Base-by-base conservation (phyloP, 148 eudicot species). In the Amaranthus palmeri region DNA sequence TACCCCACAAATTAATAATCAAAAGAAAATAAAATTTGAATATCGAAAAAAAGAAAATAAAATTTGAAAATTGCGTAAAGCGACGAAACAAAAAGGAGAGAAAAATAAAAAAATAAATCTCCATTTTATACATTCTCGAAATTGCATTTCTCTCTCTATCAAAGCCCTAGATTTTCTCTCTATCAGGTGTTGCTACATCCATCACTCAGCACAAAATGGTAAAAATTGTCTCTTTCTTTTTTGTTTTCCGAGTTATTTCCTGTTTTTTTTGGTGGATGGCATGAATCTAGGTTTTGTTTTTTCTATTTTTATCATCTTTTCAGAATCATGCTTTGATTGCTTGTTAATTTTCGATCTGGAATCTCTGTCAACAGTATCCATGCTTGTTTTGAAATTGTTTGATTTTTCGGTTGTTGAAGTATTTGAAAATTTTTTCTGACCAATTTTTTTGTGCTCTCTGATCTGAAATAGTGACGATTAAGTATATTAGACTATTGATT, bases 131-230 rank as follows among this genome's bases (percentile, higher is more conserved):
- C 52, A n/a, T 11, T 6, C 17, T 61, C 49, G 3, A 3, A 58
- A 7, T 10, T 36, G 62, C 41, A 42, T 58, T 43, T 44, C 11
- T 62, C 67, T 62, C 67, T 62, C 67, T 64, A 64, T 64, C 68
- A 46, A 64, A 64, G 68, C 68, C 68, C 68, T 64, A 64, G 68
- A 64, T 64, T 64, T 52, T 46, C 67, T 63, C 67, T 64, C 52
- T 64, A 50, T 14, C 67, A 64, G 68, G 52, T 64, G 68, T 36
- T 64, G 36, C 18, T 64, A 60, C 64, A 0, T 40, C 3, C 68
- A 14, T 64, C 68, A 64, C 53, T 64, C 68, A 45, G 18, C 3
- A 15, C 36, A 65, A 15, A 1, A 65, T 65, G 68, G 68, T 65
- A 65, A 3, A n/a, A 15, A n/a, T 65, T 36, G 3, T 60, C 3